Evolutionary conservation across 352 stramenopile genomes (phyloP).

Genomic region (Globisporangium nagaii): DNA sequence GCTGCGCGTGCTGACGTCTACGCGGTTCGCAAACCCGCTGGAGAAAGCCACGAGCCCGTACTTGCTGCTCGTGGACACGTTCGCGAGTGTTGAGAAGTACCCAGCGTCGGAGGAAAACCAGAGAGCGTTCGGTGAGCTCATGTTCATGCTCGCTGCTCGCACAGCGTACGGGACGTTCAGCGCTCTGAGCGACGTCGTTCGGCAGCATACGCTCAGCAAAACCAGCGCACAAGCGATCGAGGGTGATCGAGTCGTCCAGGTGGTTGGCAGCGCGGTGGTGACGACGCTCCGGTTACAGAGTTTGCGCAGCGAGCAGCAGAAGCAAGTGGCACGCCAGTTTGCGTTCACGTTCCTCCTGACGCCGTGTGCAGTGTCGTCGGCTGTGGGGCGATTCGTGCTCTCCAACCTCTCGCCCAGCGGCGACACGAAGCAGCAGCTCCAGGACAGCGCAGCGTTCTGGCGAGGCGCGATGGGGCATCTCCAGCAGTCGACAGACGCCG

Average conservation of each 20-base stretch:
- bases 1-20: conserved; percentile 25
- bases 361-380: conserved; percentile 15
- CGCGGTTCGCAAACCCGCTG: conserved; percentile 6
- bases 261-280: conserved; percentile 17
- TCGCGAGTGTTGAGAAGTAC: conserved; percentile 31
- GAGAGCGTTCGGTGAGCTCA: conserved; percentile 14
- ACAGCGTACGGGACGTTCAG: conserved; percentile 24
- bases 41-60: conserved; percentile 35
- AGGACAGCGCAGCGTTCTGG: conserved; percentile 4
- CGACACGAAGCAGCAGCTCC: background rate
- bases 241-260: conserved; percentile 23
- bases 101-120: conserved; percentile 10
- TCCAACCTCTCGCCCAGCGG: background rate
- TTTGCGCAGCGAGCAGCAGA: background rate
- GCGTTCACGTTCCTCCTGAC: conserved; percentile 22
- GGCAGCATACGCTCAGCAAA: conserved; percentile 2
- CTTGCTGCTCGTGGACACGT: conserved; percentile 39
- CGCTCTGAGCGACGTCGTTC: conserved; percentile 26
- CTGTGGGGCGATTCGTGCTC: conserved; percentile 11
- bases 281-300: conserved; percentile 14
- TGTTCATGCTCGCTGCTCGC: conserved; percentile 22
- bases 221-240: conserved; percentile 4
- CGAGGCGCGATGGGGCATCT: conserved; percentile 11
- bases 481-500: conserved; percentile 1
- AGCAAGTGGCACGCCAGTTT: conserved; percentile 16